Conservation (phyloP, 2,329 filamentous ascomycete species). For the Leptographium galeiforme region DNA sequence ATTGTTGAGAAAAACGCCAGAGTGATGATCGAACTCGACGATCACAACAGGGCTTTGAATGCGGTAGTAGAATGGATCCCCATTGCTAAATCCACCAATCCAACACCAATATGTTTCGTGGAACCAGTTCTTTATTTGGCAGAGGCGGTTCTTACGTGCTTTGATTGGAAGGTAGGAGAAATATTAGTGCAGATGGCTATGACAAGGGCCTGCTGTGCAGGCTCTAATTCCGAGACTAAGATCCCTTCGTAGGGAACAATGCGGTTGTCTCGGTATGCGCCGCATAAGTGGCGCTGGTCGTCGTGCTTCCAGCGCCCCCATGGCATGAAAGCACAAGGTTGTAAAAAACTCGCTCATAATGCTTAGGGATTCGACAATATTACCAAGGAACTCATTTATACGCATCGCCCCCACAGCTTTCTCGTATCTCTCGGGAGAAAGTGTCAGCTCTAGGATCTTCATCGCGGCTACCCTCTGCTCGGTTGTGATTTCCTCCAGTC, state of each 20-base stretch:
- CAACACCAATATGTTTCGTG: constrained; percentile 67
- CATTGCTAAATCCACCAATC: constrained; percentile 56
- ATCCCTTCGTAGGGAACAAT: constrained; percentile 63
- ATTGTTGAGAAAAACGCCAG: constrained; percentile 64
- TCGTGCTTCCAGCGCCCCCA: constrained; percentile 64
- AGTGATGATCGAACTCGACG: constrained; percentile 69
- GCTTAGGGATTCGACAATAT: constrained; percentile 44
- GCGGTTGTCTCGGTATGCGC: constrained; percentile 67
- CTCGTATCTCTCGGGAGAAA: constrained; percentile 59
- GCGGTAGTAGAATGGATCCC: constrained; percentile 64
- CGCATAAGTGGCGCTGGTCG: constrained; percentile 66
- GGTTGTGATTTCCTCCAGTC: constrained; percentile 45
- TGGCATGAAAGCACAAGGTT: constrained; percentile 63
- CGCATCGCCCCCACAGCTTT: constrained; percentile 60
- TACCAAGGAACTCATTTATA: constrained; percentile 62
- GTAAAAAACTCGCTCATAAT: constrained; percentile 68
- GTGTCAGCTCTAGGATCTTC: constrained; percentile 38
- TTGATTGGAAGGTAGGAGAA: constrained; percentile 50
- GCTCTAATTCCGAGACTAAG: constrained; percentile 32
- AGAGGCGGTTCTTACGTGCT: constrained; percentile 40
- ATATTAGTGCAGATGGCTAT: constrained; percentile 48
- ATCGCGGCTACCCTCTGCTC: constrained; percentile 36
- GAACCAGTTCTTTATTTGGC: constrained; percentile 40
- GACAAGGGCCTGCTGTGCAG: constrained; percentile 39
- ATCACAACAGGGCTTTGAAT: constrained; percentile 65